Evolutionary conservation across 2,329 filamentous ascomycete species (phyloP).

Genomic region (Trichoderma asperellum): DNA sequence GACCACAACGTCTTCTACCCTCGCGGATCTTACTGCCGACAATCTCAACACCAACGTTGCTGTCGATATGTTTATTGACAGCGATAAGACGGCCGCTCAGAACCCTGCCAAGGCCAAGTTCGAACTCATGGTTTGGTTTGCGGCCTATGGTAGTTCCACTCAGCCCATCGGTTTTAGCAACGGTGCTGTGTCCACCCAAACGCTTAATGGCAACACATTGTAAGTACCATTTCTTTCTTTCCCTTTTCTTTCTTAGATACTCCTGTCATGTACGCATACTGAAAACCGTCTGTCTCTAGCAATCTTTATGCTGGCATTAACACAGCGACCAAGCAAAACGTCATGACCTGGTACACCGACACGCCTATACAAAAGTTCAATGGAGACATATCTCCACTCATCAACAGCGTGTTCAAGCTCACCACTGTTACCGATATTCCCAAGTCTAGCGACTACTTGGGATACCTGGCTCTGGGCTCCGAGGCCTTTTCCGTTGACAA

Average conservation of each 20-base stretch:
- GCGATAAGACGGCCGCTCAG: constrained; percentile 45
- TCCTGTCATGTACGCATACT: not conserved
- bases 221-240: constrained; percentile 35
- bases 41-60: constrained; percentile 59
- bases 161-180: constrained; percentile 51
- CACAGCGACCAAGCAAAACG: constrained; percentile 44
- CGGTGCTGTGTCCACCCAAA: constrained; percentile 42
- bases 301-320: constrained; percentile 50
- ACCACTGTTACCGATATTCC: constrained; percentile 34
- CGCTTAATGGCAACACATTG: constrained; percentile 49
- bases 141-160: constrained; percentile 49
- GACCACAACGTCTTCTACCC: constrained; percentile 42
- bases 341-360: constrained; percentile 54
- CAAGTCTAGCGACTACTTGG: constrained; percentile 49
- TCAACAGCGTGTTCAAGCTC: constrained; percentile 46
- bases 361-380: constrained; percentile 46
- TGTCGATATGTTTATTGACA: constrained; percentile 62
- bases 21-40: constrained; percentile 40
- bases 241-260: not conserved
- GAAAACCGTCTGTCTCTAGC: constrained; percentile 33
- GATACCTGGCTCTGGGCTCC: constrained; percentile 56
- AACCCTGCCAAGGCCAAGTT: constrained; percentile 49
- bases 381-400: constrained; percentile 52
- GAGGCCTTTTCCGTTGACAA: constrained; percentile 51
- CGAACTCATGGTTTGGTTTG: constrained; percentile 64